Conservation (phyloP, 345 rosid genomes). For the Litchi chinensis region DNA sequence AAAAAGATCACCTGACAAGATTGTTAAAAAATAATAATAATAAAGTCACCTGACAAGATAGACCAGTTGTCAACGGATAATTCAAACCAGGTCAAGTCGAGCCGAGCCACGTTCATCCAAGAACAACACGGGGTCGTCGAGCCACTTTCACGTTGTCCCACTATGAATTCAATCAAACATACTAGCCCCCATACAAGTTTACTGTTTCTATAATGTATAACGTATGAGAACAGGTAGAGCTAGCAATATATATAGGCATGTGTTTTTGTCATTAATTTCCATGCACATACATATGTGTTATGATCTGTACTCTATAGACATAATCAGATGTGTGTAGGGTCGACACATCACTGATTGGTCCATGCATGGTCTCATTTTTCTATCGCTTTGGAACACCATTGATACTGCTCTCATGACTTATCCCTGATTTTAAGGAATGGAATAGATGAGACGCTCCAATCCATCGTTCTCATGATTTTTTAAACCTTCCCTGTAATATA, state of each 20-base stretch:
- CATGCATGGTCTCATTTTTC: background rate
- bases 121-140: background rate
- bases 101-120: too few species aligned
- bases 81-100: too few species aligned
- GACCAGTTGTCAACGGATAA: too few species aligned
- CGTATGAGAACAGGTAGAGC: too few species aligned
- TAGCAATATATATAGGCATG: background rate
- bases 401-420: background rate
- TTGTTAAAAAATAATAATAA: too few species aligned
- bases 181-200: too few species aligned
- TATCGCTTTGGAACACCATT: background rate
- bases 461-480: background rate
- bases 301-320: background rate
- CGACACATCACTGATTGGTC: conserved; percentile 3
- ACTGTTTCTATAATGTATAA: too few species aligned
- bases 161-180: too few species aligned
- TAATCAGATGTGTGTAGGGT: background rate
- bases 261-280: background rate
- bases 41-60: too few species aligned
- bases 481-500: too few species aligned
- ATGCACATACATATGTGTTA: background rate
- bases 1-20: too few species aligned
- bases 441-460: background rate
- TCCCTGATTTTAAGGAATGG: conserved; percentile 26
- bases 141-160: background rate